A percentile compares a stretch with the other conserved stretches of the same genome.
phyloP scores from a whole-genome alignment of 2,329 filamentous ascomycete genomes.

The Thermomyces lanuginosus region DNA sequence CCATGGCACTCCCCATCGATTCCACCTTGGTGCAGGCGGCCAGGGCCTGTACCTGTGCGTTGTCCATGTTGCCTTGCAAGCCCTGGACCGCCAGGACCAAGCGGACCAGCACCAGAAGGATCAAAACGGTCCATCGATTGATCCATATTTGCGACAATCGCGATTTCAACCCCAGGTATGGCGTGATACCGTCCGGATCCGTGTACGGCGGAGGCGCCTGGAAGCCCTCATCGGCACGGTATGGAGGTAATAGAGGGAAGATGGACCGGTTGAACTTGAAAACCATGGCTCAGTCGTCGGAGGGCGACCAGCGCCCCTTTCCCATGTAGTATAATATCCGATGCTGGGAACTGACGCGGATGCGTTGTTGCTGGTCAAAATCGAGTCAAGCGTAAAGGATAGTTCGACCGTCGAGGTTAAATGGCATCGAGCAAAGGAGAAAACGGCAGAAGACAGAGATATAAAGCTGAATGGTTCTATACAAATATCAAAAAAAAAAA shows the following conservation, averaged over 20 bases:
- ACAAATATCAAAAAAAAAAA: too few species aligned
- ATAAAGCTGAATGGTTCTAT: too few species aligned
- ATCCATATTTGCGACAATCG: slow-evolving; percentile 93
- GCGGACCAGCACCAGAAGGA: slow-evolving; percentile 69
- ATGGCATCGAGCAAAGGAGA: slow-evolving; percentile 1
- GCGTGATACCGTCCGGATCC: slow-evolving; percentile 57
- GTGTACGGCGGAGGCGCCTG: slow-evolving; percentile 39
- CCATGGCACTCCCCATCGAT: slow-evolving; percentile 84
- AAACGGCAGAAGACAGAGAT: too few species aligned
- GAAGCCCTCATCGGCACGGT: slow-evolving; percentile 26
- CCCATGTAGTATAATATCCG: not conserved
- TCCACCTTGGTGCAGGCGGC: slow-evolving; percentile 85
- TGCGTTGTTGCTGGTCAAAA: too few species aligned
- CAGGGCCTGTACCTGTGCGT: slow-evolving; percentile 65
- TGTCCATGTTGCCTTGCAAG: slow-evolving; percentile 56
- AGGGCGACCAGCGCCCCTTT: slow-evolving; percentile 5
- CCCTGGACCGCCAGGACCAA: slow-evolving; percentile 59
- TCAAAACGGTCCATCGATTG: slow-evolving; percentile 87
- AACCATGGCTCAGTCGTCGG: not conserved
- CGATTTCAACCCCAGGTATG: slow-evolving; percentile 78
- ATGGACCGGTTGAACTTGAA: slow-evolving; percentile 10
- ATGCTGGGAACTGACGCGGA: too few species aligned
- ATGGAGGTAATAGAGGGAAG: slow-evolving; percentile 25
- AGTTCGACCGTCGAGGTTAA: too few species aligned
- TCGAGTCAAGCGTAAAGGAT: too few species aligned